A percentile compares a stretch with the other conserved stretches of the same genome.
Conservation (phyloP, 805 yeast species). For the Saccharomycopsis sp. region DNA sequence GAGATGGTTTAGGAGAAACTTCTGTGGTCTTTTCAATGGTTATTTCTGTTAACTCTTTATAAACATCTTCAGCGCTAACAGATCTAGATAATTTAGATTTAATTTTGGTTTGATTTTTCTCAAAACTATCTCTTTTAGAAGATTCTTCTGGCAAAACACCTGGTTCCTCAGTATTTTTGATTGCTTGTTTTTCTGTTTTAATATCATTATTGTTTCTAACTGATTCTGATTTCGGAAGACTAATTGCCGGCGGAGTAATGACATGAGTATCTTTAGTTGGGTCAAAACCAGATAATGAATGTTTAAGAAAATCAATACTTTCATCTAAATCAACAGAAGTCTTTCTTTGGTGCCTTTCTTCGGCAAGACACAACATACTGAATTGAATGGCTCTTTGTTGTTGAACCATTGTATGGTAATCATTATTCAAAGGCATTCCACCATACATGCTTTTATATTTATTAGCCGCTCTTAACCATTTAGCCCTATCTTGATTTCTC, state of each 20-base stretch:
- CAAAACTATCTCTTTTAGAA: not conserved
- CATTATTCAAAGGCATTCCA: not conserved
- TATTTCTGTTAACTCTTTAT: not conserved
- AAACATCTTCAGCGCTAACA: not conserved
- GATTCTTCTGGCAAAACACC: not conserved
- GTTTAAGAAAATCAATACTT: constrained; percentile 7
- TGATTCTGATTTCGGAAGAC: not conserved
- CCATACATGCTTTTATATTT: constrained; percentile 2
- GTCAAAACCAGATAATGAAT: constrained; percentile 5
- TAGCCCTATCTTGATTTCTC: constrained; percentile 1
- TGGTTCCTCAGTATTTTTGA: not conserved
- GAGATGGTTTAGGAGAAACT: not conserved
- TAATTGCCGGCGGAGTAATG: not conserved
- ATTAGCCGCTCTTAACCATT: constrained; percentile 4
- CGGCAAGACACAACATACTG: constrained; percentile 16
- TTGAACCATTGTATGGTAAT: not conserved
- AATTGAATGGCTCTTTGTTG: constrained; percentile 14
- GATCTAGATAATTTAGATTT: not conserved
- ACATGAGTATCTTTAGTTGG: constrained; percentile 4
- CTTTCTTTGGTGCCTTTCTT: constrained; percentile 1
- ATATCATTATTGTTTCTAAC: too few relatives aligned
- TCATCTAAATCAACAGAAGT: constrained; percentile 2
- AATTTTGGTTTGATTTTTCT: too few relatives aligned
- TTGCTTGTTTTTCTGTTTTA: too few relatives aligned
- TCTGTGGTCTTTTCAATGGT: not conserved